Conservation (phyloP, 108 stramenopile species). For the Heterococcus sp. region DNA sequence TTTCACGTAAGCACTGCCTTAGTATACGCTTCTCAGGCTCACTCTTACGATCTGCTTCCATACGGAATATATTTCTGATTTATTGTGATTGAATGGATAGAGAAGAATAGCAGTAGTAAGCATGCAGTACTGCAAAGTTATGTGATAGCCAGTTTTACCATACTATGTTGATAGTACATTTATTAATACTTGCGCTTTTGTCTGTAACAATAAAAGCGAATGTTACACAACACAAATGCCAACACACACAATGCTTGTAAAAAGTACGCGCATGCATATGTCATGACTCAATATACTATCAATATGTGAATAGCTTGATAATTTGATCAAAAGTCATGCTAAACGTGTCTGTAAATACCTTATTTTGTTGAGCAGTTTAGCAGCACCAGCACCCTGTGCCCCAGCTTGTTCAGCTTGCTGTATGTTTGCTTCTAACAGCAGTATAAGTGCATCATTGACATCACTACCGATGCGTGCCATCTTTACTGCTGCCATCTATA, state of each 20-base stretch:
- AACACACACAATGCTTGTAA: no score
- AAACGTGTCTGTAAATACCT: no score
- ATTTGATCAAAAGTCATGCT: no score
- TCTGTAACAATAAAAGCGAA: background rate
- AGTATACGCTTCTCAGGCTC: slow-evolving; percentile 32
- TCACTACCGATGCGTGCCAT: slow-evolving; percentile 7
- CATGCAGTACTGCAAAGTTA: no score
- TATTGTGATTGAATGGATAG: background rate
- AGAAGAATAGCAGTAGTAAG: background rate
- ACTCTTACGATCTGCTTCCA: slow-evolving; percentile 5
- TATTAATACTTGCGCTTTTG: background rate
- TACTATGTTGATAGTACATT: no score
- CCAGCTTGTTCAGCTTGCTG: slow-evolving; percentile 26
- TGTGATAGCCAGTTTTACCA: no score
- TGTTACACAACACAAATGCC: background rate
- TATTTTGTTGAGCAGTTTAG: slow-evolving; percentile 8
- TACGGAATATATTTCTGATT: background rate
- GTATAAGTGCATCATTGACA: slow-evolving; percentile 34
- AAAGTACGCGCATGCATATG: no score
- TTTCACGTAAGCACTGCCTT: slow-evolving; percentile 15
- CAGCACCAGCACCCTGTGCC: slow-evolving; percentile 4
- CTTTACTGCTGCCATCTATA: background rate
- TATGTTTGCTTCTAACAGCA: slow-evolving; percentile 41
- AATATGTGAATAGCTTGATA: no score
- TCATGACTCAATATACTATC: no score